phyloP scores from a whole-genome alignment of 2,329 filamentous ascomycete genomes.

The Penicillium sp. region DNA sequence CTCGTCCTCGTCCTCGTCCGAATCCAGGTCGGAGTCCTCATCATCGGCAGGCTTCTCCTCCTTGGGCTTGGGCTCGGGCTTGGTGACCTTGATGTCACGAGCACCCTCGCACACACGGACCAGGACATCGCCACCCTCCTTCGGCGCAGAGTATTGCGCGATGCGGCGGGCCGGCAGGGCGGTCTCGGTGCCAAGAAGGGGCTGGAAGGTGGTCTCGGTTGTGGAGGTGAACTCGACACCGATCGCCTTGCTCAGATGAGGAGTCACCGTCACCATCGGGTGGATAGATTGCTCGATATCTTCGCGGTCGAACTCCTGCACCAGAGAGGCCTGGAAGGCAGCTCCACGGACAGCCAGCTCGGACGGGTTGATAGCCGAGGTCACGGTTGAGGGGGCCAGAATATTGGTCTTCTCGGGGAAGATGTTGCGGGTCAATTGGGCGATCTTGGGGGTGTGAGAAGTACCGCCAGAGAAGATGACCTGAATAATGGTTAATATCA shows the following conservation, averaged over 20 bases:
- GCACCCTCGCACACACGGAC: constrained; percentile 82
- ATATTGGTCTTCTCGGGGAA: constrained; percentile 77
- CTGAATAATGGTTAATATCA: constrained; percentile 19
- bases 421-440: constrained; percentile 67
- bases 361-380: constrained; percentile 82
- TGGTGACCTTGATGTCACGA: constrained; percentile 87
- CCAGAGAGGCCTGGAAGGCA: constrained; percentile 87
- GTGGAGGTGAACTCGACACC: constrained; percentile 68
- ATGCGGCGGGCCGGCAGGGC: constrained; percentile 83
- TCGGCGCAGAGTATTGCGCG: constrained; percentile 68
- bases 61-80: constrained; percentile 73
- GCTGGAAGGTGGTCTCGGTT: constrained; percentile 64
- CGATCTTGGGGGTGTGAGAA: constrained; percentile 89
- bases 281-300: constrained; percentile 96
- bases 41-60: constrained; percentile 54
- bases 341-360: constrained; percentile 85
- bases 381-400: constrained; percentile 72
- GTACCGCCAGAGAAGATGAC: constrained; percentile 89
- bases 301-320: constrained; percentile 87
- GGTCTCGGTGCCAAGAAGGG: constrained; percentile 78
- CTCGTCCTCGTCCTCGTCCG: constrained; percentile 64
- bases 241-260: constrained; percentile 81
- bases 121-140: constrained; percentile 79
- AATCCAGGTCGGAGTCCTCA: constrained; percentile 58
- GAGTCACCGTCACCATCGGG: constrained; percentile 87